Evolutionary conservation across 2,329 filamentous ascomycete genomes (phyloP), one percentile per base, ranked within the genome.

Genomic region (Fusarium euwallaceae): DNA sequence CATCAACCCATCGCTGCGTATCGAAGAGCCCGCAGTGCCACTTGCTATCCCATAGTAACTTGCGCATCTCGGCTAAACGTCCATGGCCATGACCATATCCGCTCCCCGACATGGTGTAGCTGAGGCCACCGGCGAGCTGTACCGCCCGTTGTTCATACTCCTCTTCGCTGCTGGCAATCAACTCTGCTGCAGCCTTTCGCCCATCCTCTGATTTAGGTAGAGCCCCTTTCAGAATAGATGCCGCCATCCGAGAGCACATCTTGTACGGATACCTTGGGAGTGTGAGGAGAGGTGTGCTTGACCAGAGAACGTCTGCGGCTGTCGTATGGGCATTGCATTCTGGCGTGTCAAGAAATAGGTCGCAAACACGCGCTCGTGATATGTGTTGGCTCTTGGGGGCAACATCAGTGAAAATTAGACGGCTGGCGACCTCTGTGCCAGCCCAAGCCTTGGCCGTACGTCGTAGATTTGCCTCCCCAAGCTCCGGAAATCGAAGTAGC

Each of bases 301-400:
- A 97, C 97, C 97, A 99, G 8, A 99, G 87, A 1, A 98, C 93
- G 80, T 99, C 97, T 14, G 97, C 97, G 2, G 97, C 97, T 2
- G 97, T 99, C 1, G 97, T 99, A 82, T 99, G 97, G 2, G 95
- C 97, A 80, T 99, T 99, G 84, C 97, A 99, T 83, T 99, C 97
- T 2, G 97, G 95, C 0, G 97, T 99, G 83, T 99, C 97, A 16
- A 99, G 90, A 81, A 99, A 98, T 8, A 99, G 87, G 83, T 99
- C 97, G 81, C 96, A 96, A 32, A 99, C 91, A 24, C 95, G 91
- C 7, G 97, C 97, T 37, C 97, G 92, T 8, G 94, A 93, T 75
- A 99, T 99, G 82, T 99, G 97, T 75, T 95, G 91, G 76, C 94
- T 93, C 82, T 99, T 99, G 5, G 96, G 95, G 0, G 97, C 97